Evolutionary conservation across 192 early-diverging fungal species (phyloP), one percentile per base, ranked within the genome.

Genomic region (Irineochytrium annulatum): DNA sequence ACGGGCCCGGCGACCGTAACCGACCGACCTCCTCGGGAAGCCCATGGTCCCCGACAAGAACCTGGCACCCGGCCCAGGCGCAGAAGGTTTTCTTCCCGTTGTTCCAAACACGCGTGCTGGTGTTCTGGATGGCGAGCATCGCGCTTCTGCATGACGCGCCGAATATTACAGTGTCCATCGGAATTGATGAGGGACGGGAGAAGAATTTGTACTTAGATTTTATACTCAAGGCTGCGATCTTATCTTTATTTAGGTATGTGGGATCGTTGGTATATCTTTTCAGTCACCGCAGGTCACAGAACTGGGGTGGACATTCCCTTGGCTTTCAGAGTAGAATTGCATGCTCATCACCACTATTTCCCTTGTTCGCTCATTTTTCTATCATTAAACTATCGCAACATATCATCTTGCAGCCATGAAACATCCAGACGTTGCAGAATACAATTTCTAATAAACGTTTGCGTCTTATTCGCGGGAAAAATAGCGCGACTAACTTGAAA

Each of bases 241-340:
- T 95, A 61, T 70, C 83, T 22, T 71, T 83, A 0, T 70, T 91
- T 44, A 76, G 93, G 46, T 91, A 91, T 70, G 56, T 89, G 24
- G 93, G 93, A 4, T 83, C 84, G 58, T 60, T 67, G 52, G 67
- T 60, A 17, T 76, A n/a, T n/a, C n/a, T n/a, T n/a, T n/a, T n/a
- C n/a, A n/a, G n/a, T n/a, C n/a, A n/a, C n/a, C n/a, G n/a, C n/a
- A n/a, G n/a, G n/a, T n/a, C n/a, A n/a, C n/a, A n/a, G n/a, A n/a
- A n/a, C n/a, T n/a, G n/a, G n/a, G n/a, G n/a, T n/a, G n/a, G n/a
- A n/a, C n/a, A n/a, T n/a, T n/a, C n/a, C n/a, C n/a, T n/a, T n/a
- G n/a, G n/a, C n/a, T n/a, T n/a, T n/a, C n/a, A n/a, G n/a, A n/a
- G n/a, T n/a, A n/a, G n/a, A n/a, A n/a, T n/a, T n/a, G n/a, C n/a